These are phyloP conservation scores for Calocybe gangraenosa DNA, from an alignment of 768 basidiomycete species.

Conservation along the genomic window DNA sequence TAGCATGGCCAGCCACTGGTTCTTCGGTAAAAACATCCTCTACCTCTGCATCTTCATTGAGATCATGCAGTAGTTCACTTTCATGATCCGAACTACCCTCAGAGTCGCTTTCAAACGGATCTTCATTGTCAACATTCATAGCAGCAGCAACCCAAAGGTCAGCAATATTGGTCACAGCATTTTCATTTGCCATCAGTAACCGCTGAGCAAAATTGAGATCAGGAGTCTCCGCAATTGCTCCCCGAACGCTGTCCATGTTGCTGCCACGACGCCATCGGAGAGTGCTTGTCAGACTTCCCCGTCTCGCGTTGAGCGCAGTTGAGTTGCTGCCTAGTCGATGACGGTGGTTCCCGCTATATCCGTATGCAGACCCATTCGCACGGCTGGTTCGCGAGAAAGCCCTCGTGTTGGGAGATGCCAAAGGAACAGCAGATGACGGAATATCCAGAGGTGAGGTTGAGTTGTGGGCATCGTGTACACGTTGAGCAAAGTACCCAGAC, in stretches of 20 bases:
- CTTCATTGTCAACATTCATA: conserved; percentile 90
- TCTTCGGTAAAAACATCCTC: conserved; percentile 20
- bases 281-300: conserved; percentile 54
- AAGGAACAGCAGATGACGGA: conserved; percentile 41
- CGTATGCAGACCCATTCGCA: conserved; percentile 76
- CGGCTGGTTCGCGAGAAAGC: conserved; percentile 56
- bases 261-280: conserved; percentile 49
- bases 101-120: conserved; percentile 63
- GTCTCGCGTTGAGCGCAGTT: conserved; percentile 36
- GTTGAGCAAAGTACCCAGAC: conserved; percentile 56
- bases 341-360: conserved; percentile 59
- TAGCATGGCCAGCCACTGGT: conserved; percentile 17
- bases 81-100: conserved; percentile 34
- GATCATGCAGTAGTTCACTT: conserved; percentile 15
- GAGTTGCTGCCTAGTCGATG: conserved; percentile 49
- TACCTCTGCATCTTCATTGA: conserved; percentile 27
- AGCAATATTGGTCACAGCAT: conserved; percentile 89
- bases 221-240: conserved; percentile 30
- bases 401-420: conserved; percentile 38
- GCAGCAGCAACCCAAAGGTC: conserved; percentile 98
- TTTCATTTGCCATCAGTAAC: conserved; percentile 89
- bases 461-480: conserved; percentile 37
- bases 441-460: conserved; percentile 21
- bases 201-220: conserved; percentile 88
- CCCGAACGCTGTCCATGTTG: conserved; percentile 39